Evolutionary conservation across 1,284 basidiomycete genomes (phyloP), one percentile per base, ranked within the genome.

Genomic region (Pascua guehoae): DNA sequence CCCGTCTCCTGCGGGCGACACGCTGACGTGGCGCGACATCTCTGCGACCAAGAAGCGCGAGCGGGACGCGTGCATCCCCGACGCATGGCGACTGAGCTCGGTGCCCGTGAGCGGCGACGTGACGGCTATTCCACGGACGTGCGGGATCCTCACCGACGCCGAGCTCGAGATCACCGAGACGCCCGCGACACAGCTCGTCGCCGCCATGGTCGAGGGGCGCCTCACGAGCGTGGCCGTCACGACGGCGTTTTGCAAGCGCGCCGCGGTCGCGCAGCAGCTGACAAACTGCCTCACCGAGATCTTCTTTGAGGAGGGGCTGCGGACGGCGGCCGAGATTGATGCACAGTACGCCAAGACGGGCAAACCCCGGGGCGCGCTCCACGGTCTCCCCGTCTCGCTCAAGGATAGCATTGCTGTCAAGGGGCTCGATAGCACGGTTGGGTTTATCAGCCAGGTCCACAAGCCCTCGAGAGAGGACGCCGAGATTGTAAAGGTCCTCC

Each of bases 231-330:
- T 61, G 39, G 66, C 63, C 14, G 69, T 72, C 7, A 58, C 59
- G 5, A 39, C 54, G 5, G 75, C 89, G 0, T 91, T 87, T 73
- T 84, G 83, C 70, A 91, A 91, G 77, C 80, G 88, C 36, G 87
- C 89, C 0, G 80, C 88, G 47, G 76, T 91, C 51, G 89, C 89
- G 1, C 89, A 91, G 57, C 89, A 91, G 69, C 74, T 89, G 15
- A 66, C 75, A 61, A 59, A 78, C 72, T 75, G 76, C 66, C 17
- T 80, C 55, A 63, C 78, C 43, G 74, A 76, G 60, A 70, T 79
- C 51, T 70, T 76, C 54, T 73, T 79, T 57, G 70, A 74, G 0
- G 63, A 72, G 18, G 79, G 70, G 0, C 56, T 77, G 37, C 68
- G 53, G 39, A 57, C 67, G 9, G 79, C 79, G 1, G 55, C 57